Conservation (phyloP, 1,284 basidiomycete genomes). For the Sanghuangporus sanghuang region DNA sequence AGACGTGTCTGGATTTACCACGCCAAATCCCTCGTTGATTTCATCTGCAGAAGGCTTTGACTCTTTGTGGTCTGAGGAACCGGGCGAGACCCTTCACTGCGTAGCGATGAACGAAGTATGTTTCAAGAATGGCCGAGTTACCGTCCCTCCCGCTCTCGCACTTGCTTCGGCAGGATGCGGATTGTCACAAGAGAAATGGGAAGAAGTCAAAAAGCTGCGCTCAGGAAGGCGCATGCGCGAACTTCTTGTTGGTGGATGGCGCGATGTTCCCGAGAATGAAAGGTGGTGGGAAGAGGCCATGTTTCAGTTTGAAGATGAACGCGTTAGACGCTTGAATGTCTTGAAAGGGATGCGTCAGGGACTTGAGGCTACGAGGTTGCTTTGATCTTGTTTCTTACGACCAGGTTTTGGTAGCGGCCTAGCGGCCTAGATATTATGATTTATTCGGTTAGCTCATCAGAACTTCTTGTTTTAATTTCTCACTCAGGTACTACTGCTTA, state of each 20-base stretch:
- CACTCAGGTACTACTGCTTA: too few species aligned
- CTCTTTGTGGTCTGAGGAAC: constrained; percentile 10
- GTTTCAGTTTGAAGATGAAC: constrained; percentile 10
- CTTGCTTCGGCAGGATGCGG: constrained; percentile 50
- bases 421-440: neutral
- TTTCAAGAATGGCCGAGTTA: constrained; percentile 73
- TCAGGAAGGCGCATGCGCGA: constrained; percentile 2
- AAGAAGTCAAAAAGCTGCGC: neutral
- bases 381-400: neutral
- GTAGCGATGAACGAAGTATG: constrained; percentile 63
- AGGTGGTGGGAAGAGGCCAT: constrained; percentile 18
- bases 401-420: neutral
- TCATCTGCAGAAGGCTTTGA: neutral
- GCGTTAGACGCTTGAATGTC: constrained; percentile 2
- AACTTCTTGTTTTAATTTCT: neutral
- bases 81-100: constrained; percentile 51
- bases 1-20: constrained; percentile 7
- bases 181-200: constrained; percentile 2
- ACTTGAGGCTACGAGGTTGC: neutral
- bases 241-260: constrained; percentile 13
- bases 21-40: constrained; percentile 23
- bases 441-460: neutral
- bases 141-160: constrained; percentile 63
- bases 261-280: constrained; percentile 5
- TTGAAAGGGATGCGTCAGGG: constrained; percentile 9